These are phyloP conservation scores for Russula griseocarnosa DNA, from an alignment of 768 basidiomycete genomes.

Conservation along the genomic window DNA sequence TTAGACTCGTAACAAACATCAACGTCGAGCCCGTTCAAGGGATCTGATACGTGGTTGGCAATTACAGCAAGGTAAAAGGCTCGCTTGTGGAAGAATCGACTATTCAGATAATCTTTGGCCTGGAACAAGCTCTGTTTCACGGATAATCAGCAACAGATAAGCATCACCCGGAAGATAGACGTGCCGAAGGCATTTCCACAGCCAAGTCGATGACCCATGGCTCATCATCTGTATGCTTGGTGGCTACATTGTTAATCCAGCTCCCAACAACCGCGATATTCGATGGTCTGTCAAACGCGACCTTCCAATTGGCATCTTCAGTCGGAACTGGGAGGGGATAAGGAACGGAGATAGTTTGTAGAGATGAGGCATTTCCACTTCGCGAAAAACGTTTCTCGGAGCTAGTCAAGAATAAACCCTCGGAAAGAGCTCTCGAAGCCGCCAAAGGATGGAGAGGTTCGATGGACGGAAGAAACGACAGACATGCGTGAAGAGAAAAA, in stretches of 20 bases:
- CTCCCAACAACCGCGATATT: conserved; percentile 80
- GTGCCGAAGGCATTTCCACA: conserved; percentile 81
- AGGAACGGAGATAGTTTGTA: conserved; percentile 49
- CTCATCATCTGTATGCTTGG: conserved; percentile 63
- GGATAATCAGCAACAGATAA: background rate
- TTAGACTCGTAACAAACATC: conserved; percentile 59
- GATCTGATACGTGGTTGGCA: conserved; percentile 52
- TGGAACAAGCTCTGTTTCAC: conserved; percentile 70
- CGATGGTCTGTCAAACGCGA: conserved; percentile 71
- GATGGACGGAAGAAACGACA: conserved; percentile 56
- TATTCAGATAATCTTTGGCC: conserved; percentile 90
- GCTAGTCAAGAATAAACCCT: conserved; percentile 38
- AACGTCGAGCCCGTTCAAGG: conserved; percentile 47
- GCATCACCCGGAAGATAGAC: conserved; percentile 8
- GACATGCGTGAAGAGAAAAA: conserved; percentile 58
- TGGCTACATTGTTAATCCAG: conserved; percentile 75
- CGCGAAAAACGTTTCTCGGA: conserved; percentile 11
- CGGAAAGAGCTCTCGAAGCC: conserved; percentile 53
- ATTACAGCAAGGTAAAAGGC: conserved; percentile 84
- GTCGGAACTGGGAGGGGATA: conserved; percentile 67
- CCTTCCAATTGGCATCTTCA: conserved; percentile 84
- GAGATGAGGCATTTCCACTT: conserved; percentile 2
- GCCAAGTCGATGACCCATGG: conserved; percentile 75
- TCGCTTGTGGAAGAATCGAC: conserved; percentile 88
- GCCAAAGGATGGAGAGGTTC: conserved; percentile 60